Evolutionary conservation across 257 asterid species (phyloP).

Genomic region (Salvia hispanica): DNA sequence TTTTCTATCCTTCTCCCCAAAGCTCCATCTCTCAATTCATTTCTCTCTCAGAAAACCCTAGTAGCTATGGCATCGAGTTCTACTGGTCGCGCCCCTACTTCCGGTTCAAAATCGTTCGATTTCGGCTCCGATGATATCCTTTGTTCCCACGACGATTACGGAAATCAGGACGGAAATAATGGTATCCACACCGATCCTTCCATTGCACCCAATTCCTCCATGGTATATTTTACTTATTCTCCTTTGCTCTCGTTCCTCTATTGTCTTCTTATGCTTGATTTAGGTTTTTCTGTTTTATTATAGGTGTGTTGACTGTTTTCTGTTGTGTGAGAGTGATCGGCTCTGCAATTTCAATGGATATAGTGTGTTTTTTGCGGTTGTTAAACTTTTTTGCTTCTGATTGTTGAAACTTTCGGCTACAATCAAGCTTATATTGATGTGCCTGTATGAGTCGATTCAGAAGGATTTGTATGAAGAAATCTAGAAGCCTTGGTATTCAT

Average conservation of each 20-base stretch:
- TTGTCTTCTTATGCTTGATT: not conserved
- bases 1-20: not conserved
- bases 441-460: not conserved
- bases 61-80: constrained; percentile 82
- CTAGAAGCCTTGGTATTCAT: not conserved
- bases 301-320: not conserved
- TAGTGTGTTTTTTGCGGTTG: not conserved
- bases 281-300: constrained; percentile 13
- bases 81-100: constrained; percentile 49
- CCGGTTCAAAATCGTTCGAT: constrained; percentile 66
- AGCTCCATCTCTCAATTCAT: not conserved
- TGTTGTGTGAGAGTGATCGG: constrained; percentile 5
- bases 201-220: constrained; percentile 37
- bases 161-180: constrained; percentile 56
- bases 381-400: not conserved
- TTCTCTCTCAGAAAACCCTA: not conserved
- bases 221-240: constrained; percentile 34
- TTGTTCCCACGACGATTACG: constrained; percentile 77
- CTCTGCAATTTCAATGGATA: not conserved
- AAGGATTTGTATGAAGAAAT: not conserved
- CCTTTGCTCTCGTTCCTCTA: not conserved
- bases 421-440: too few relatives aligned
- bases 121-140: constrained; percentile 84
- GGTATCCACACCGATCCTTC: constrained; percentile 69
- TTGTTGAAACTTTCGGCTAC: too few relatives aligned